Percentiles rank a stretch among this genome's conserved stretches.
Conservation (phyloP, 345 rosid genomes). For the Eutrema yunnanense region DNA sequence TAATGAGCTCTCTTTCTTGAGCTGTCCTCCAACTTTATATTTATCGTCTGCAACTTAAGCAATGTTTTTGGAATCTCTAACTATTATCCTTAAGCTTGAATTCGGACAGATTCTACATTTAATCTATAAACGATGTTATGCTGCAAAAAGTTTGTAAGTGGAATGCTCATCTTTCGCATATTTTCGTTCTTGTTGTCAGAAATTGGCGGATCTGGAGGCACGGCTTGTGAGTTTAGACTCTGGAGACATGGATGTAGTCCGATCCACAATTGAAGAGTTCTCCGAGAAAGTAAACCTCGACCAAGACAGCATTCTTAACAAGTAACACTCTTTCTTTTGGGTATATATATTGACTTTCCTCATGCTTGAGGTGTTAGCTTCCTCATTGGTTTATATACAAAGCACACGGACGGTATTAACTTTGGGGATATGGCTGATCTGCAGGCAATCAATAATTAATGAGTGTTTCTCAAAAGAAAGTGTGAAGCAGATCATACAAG, state of each 20-base stretch:
- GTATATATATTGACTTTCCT: background rate
- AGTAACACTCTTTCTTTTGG: slow-evolving; percentile 36
- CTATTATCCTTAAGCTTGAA: background rate
- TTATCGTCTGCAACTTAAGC: background rate
- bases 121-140: background rate
- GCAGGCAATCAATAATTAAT: slow-evolving; percentile 62
- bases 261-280: slow-evolving; percentile 64
- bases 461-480: slow-evolving; percentile 75
- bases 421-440: slow-evolving; percentile 5
- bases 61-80: background rate
- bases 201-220: slow-evolving; percentile 73
- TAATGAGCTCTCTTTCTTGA: too few relatives aligned
- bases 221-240: slow-evolving; percentile 58
- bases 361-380: background rate
- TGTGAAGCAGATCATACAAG: slow-evolving; percentile 56
- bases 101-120: background rate
- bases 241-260: slow-evolving; percentile 49
- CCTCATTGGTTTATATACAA: background rate
- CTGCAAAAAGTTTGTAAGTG: background rate
- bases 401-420: background rate
- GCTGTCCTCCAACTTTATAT: background rate
- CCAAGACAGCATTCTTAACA: slow-evolving; percentile 61
- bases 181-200: slow-evolving; percentile 34
- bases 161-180: background rate
- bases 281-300: slow-evolving; percentile 54